Conservation (phyloP, 495 filamentous ascomycete species). For the Hypoxylon cercidicola region DNA sequence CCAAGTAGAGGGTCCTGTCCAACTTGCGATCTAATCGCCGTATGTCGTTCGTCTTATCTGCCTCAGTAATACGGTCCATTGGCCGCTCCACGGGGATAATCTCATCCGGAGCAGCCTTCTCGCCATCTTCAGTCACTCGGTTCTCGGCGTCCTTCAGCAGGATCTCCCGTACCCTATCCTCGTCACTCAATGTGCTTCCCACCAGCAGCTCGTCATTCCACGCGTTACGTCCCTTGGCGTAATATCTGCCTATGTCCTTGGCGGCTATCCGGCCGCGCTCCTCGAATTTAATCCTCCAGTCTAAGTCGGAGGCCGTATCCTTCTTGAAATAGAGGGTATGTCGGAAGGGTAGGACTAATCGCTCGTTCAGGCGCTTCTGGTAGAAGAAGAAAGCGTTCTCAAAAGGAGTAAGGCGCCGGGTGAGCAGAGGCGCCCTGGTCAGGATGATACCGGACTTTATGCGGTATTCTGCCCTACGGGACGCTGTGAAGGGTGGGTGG, state of each 20-base stretch:
- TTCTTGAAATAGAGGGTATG: constrained; percentile 96
- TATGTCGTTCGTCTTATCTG: constrained; percentile 77
- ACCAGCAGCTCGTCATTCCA: constrained; percentile 96
- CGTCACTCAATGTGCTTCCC: constrained; percentile 68
- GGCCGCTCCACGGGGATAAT: constrained; percentile 78
- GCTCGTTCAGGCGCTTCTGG: constrained; percentile 96
- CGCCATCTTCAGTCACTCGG: constrained; percentile 68
- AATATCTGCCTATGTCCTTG: constrained; percentile 87
- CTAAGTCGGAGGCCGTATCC: constrained; percentile 81
- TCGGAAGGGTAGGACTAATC: constrained; percentile 86
- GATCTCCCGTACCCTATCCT: constrained; percentile 61
- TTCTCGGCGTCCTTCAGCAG: constrained; percentile 81
- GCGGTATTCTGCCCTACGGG: constrained; percentile 59
- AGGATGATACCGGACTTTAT: constrained; percentile 86
- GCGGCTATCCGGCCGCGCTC: constrained; percentile 75
- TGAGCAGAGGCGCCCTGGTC: constrained; percentile 87
- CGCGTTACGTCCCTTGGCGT: constrained; percentile 74
- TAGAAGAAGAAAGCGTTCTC: constrained; percentile 95
- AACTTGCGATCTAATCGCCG: constrained; percentile 81
- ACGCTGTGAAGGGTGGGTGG: constrained; percentile 42
- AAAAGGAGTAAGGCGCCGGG: constrained; percentile 83
- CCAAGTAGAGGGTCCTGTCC: constrained; percentile 83
- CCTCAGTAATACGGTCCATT: constrained; percentile 76
- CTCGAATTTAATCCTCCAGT: constrained; percentile 88
- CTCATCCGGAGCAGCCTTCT: constrained; percentile 68